Base-by-base conservation (phyloP, 2,329 filamentous ascomycete species). In the Pseudopithomyces maydicus region DNA sequence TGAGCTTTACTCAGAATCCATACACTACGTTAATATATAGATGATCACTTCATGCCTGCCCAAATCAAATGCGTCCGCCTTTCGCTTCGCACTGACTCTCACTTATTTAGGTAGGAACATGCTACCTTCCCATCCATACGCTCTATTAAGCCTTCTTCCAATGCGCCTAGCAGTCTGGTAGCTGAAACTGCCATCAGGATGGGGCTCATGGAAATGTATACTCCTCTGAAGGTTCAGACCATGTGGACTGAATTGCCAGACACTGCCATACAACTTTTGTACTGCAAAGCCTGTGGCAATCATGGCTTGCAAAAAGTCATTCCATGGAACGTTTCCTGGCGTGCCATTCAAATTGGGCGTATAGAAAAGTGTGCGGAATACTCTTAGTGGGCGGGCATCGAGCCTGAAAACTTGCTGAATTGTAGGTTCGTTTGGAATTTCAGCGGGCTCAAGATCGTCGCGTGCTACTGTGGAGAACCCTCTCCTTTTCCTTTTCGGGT, bases 201-300 rank as follows among this genome's bases (percentile, higher is more conserved):
- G 84, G 3, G 85, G 85, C 65, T 87, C 84, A 58, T 87, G 83
- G 57, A 87, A 85, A 53, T 80, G 29, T 4, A 48, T 48, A 4
- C 14, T 14, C 7, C 32, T 6, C 11, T 36, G 74, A 0, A 80
- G 74, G 51, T 81, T 77, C 14, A 80, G 60, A 4, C 57, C 64
- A 3, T 66, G 66, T 2, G 81, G 81, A n/a, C 74, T 76, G 58
- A 88, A 88, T 15, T 85, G 81, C 86, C 86, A 88, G 0, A 81
- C 82, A 1, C 82, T 86, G 0, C 85, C 84, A 59, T 87, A 85
- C 0, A 87, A 75, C 69, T 88, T 88, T 68, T 85, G 74, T 0
- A 78, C 77, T 0, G 66, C 59, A 54, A 88, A 86, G 0, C 84
- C 85, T 0, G 77, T 77, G 0, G 74, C 73, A 0, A 63, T 60